These are phyloP conservation scores for Kitagawia praeruptora DNA, from an alignment of 129 eudicot genomes.

Conservation along the genomic window DNA sequence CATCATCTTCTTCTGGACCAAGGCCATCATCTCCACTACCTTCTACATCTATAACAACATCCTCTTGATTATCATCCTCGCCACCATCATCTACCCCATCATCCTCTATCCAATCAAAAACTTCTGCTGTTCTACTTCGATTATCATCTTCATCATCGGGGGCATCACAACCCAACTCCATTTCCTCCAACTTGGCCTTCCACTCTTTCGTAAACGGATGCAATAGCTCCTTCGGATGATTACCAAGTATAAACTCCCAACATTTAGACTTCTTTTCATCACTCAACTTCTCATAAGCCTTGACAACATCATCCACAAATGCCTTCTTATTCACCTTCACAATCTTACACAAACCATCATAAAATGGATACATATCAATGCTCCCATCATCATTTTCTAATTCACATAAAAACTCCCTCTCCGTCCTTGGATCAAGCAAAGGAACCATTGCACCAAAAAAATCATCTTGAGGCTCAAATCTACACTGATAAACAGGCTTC, in stretches of 20 bases:
- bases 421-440: conserved; percentile 74
- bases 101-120: conserved; percentile 76
- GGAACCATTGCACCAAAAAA: conserved; percentile 60
- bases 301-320: conserved; percentile 93
- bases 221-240: conserved; percentile 73
- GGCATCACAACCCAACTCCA: conserved; percentile 97
- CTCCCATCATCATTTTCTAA: conserved; percentile 68
- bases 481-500: conserved; percentile 80
- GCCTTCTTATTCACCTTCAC: conserved; percentile 66
- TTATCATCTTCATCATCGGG: conserved; percentile 60
- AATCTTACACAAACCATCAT: conserved; percentile 81
- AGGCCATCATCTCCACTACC: conserved; percentile 13
- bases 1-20: conserved; percentile 22
- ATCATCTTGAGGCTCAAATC: conserved; percentile 87
- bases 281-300: conserved; percentile 69
- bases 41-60: conserved; percentile 35
- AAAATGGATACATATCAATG: conserved; percentile 71
- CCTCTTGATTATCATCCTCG: conserved; percentile 27
- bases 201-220: conserved; percentile 95
- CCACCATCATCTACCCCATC: conserved; percentile 63
- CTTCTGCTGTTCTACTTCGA: conserved; percentile 16
- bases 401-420: conserved; percentile 62
- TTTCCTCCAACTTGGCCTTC: conserved; percentile 87
- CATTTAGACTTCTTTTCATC: conserved; percentile 80
- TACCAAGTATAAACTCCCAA: conserved; percentile 56